Conservation (phyloP, 2,329 filamentous ascomycete genomes). For the Sclerotinia nivalis region DNA sequence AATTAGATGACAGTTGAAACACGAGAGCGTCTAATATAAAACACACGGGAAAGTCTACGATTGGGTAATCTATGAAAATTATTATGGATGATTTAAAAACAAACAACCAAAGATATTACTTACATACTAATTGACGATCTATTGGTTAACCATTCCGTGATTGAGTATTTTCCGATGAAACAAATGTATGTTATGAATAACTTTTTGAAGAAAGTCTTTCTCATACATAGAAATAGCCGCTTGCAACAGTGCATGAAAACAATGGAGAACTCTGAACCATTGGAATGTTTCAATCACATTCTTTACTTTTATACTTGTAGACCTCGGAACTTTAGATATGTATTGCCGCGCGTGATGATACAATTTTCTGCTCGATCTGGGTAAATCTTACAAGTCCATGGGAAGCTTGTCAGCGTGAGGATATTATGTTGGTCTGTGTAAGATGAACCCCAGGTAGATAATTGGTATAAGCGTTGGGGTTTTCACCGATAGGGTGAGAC, state of each 20-base stretch:
- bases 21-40: not conserved
- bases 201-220: not conserved
- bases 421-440: slow-evolving; percentile 20
- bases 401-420: not conserved
- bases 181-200: slow-evolving; percentile 5
- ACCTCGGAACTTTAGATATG: not conserved
- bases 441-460: not conserved
- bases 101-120: not conserved
- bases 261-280: not conserved
- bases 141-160: slow-evolving; percentile 14
- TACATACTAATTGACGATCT: not conserved
- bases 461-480: slow-evolving; percentile 8
- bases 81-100: slow-evolving; percentile 8
- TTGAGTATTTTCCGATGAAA: slow-evolving; percentile 10
- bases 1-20: slow-evolving; percentile 14
- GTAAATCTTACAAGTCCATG: not conserved
- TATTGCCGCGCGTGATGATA: slow-evolving; percentile 14
- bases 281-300: slow-evolving; percentile 16
- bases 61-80: not conserved
- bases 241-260: slow-evolving; percentile 6
- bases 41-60: not conserved
- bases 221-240: slow-evolving; percentile 5
- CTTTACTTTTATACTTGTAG: not conserved
- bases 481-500: slow-evolving; percentile 13
- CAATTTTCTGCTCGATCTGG: not conserved